phyloP scores from a whole-genome alignment of 768 basidiomycete genomes.

The Boletus fagicola region DNA sequence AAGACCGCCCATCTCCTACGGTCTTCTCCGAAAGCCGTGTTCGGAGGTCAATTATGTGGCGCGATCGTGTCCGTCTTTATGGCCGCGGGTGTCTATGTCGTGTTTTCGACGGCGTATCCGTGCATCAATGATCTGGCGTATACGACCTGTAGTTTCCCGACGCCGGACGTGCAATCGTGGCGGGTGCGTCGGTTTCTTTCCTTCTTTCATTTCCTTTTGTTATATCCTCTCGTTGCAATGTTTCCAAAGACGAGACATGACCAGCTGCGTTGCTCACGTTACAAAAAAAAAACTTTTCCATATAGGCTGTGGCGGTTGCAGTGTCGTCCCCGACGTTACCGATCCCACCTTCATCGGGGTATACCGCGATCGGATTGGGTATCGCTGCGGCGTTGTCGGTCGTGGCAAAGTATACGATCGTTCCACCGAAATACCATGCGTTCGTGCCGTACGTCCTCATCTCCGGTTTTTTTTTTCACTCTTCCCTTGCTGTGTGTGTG shows the following conservation, averaged over 20 bases:
- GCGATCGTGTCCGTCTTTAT: constrained; percentile 61
- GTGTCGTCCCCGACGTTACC: constrained; percentile 29
- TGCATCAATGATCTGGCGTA: constrained; percentile 43
- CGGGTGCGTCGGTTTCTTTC: constrained; percentile 6
- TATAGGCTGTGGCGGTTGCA: constrained; percentile 17
- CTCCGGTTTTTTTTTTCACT: too few species aligned
- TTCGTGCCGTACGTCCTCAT: constrained; percentile 20
- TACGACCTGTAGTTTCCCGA: constrained; percentile 23
- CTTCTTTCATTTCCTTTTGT: background rate
- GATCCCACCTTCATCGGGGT: constrained; percentile 54
- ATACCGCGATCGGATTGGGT: constrained; percentile 54
- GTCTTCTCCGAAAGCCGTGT: constrained; percentile 62
- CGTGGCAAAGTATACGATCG: constrained; percentile 35
- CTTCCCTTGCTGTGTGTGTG: too few species aligned
- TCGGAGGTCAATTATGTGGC: constrained; percentile 57
- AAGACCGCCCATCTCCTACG: constrained; percentile 70
- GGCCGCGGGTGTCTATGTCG: constrained; percentile 53
- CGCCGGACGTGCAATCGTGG: constrained; percentile 27
- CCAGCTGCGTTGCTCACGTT: too few species aligned
- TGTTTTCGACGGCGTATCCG: constrained; percentile 61
- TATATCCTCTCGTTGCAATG: background rate
- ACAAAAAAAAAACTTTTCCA: too few species aligned
- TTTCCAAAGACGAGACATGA: too few species aligned
- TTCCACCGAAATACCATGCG: constrained; percentile 25
- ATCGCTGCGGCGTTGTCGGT: constrained; percentile 45